phyloP scores from a whole-genome alignment of 495 filamentous ascomycete genomes.

The Penicillium fimorum region DNA sequence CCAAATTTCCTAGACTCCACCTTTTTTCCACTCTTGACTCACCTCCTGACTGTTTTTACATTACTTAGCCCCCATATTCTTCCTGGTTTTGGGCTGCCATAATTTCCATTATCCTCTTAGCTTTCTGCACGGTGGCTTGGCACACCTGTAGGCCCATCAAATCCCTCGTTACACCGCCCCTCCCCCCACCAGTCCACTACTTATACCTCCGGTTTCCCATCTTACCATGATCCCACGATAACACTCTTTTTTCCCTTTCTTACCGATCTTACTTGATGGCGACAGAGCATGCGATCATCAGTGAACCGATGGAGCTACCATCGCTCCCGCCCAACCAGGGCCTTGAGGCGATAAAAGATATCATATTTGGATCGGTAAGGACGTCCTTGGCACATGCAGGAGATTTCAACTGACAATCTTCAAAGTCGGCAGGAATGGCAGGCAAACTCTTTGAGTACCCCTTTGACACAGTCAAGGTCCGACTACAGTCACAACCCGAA shows the following conservation, averaged over 20 bases:
- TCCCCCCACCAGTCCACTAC: conserved; percentile 16
- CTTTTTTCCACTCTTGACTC: conserved; percentile 1
- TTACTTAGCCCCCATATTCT: conserved; percentile 1
- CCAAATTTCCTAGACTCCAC: conserved; percentile 16
- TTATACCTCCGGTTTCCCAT: conserved; percentile 5
- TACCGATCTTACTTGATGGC: conserved; percentile 39
- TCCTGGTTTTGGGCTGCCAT: conserved; percentile 4
- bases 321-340: conserved; percentile 51
- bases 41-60: conserved; percentile 1
- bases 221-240: conserved; percentile 32
- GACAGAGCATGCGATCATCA: conserved; percentile 44
- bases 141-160: conserved; percentile 15
- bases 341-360: conserved; percentile 73
- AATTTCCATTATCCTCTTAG: conserved; percentile 1
- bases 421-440: conserved; percentile 76
- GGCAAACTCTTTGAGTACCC: conserved; percentile 98
- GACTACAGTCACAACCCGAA: conserved; percentile 70
- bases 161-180: conserved; percentile 42
- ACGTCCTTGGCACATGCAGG: conserved; percentile 4
- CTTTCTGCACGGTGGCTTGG: conserved; percentile 26
- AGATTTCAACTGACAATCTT: conserved; percentile 8
- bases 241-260: conserved; percentile 25
- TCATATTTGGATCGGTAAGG: conserved; percentile 80
- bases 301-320: conserved; percentile 45
- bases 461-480: conserved; percentile 96